Evolutionary conservation across 2,329 filamentous ascomycete species (phyloP), one percentile per base, ranked within the genome.

Genomic region (Arthrobotrys sphaeroides): DNA sequence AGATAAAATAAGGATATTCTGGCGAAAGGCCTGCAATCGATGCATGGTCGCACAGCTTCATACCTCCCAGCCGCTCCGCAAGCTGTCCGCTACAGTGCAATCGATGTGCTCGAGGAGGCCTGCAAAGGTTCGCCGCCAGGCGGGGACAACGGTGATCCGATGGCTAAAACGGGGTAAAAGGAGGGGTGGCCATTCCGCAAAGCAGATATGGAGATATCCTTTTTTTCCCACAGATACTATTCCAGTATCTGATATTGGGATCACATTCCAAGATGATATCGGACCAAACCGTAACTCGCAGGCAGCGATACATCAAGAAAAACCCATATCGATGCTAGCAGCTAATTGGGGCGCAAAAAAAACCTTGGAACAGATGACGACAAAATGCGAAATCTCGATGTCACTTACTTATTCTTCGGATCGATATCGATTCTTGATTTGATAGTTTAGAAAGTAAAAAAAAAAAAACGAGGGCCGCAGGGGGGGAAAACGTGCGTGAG

Each of bases 1-100:
- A 28, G 16, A 33, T 9, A 40, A 67, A 73, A 67, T 61, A 66
- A 55, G 59, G 33, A 38, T 45, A 42, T 59, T 65, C 53, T 67
- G 40, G 69, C 69, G 61, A 73, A 22, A 22, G 18, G 36, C 20
- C 40, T 51, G 31, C 53, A 31, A 18, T 40, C 45, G 5, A 43
- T 45, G 60, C 68, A 55, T 73, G 70, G 70, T 74, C 53, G 62
- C 70, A 74, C 70, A 74, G 22, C 70, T 65, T 65, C 38, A 57
- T 60, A 47, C 66, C 45, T 55, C 43, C 43, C 53, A 53, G 26
- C 64, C 64, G 53, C 40, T 33, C 57, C 6, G 36, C 0, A 22
- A n/a, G 9, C 16, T 55, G 49, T n/a, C n/a, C n/a, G 26, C 64
- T 59, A 42, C 12, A 18, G 49, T 59, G 51, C 49, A 13, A 67